A percentile compares a stretch with the other conserved stretches of the same genome.
Evolutionary conservation across 2,329 filamentous ascomycete species (phyloP).

Genomic region (Phaeosphaeria sp.): DNA sequence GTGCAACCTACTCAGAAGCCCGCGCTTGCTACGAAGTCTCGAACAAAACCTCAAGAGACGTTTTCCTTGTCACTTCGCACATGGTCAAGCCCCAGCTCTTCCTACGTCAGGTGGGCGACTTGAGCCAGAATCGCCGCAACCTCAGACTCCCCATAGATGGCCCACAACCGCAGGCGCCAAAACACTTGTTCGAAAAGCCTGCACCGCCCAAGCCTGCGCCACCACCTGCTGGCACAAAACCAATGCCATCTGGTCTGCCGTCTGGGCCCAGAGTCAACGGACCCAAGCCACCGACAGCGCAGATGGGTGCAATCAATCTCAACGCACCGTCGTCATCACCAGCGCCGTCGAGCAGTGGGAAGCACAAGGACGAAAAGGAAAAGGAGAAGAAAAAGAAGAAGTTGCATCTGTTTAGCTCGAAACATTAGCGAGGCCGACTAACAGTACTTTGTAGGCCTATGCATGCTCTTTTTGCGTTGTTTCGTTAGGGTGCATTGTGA

Average conservation of each 20-base stretch:
- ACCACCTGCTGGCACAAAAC: constrained; percentile 56
- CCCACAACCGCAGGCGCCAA: constrained; percentile 80
- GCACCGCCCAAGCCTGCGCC: constrained; percentile 60
- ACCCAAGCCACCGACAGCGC: constrained; percentile 43
- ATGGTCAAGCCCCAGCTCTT: constrained; percentile 90
- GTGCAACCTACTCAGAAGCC: constrained; percentile 90
- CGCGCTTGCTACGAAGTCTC: constrained; percentile 88
- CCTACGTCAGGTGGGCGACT: constrained; percentile 79
- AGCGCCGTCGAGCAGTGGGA: constrained; percentile 9
- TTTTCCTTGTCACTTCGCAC: constrained; percentile 89
- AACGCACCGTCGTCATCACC: constrained; percentile 23
- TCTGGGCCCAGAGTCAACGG: constrained; percentile 33
- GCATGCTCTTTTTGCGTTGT: constrained; percentile 14
- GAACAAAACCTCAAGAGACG: constrained; percentile 73
- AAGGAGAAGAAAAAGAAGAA: constrained; percentile 61
- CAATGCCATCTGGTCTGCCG: constrained; percentile 38
- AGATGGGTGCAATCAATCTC: constrained; percentile 41
- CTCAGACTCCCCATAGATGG: constrained; percentile 83
- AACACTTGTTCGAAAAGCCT: constrained; percentile 82
- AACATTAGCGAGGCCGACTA: constrained; percentile 23
- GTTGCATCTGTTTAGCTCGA: constrained; percentile 60
- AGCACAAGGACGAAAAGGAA: constrained; percentile 29
- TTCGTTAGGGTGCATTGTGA: constrained; percentile 13
- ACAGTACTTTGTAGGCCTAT: constrained; percentile 6
- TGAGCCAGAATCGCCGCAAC: constrained; percentile 75